Evolutionary conservation across 805 yeast species (phyloP).

Genomic region (Saturnispora sekii): DNA sequence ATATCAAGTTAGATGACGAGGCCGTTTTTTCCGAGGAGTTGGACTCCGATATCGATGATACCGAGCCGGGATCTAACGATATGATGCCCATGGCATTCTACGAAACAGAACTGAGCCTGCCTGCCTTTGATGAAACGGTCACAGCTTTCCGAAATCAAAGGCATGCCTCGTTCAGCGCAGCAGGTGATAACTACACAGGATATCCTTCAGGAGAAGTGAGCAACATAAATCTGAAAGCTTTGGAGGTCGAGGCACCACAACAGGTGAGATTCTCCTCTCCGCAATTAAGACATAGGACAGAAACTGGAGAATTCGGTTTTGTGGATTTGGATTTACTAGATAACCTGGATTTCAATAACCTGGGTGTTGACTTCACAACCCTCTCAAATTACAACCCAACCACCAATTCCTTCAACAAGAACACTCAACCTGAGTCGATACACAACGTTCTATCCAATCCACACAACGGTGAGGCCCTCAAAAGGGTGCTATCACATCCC

Average conservation of each 20-base stretch:
- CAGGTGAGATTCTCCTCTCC: slow-evolving; percentile 81
- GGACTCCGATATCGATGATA: slow-evolving; percentile 13
- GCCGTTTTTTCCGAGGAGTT: slow-evolving; percentile 8
- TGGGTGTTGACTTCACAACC: slow-evolving; percentile 15
- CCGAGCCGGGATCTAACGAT: slow-evolving; percentile 4
- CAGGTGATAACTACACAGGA: slow-evolving; percentile 50
- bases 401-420: slow-evolving; percentile 2
- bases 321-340: slow-evolving; percentile 26
- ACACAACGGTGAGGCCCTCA: slow-evolving; percentile 11
- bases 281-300: slow-evolving; percentile 32
- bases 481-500: slow-evolving; percentile 15
- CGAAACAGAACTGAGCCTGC: neutral
- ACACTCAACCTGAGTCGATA: slow-evolving; percentile 1
- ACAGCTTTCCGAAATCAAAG: slow-evolving; percentile 27
- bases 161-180: slow-evolving; percentile 58
- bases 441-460: slow-evolving; percentile 14
- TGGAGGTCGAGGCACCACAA: slow-evolving; percentile 39
- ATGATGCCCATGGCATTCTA: slow-evolving; percentile 11
- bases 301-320: slow-evolving; percentile 24
- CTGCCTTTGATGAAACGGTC: neutral
- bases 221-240: slow-evolving; percentile 8
- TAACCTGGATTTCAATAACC: slow-evolving; percentile 18
- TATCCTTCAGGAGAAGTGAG: slow-evolving; percentile 12
- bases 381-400: slow-evolving; percentile 5
- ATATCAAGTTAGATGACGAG: neutral